phyloP scores from a whole-genome alignment of 2,329 filamentous ascomycete genomes.

The Fusarium illudens region DNA sequence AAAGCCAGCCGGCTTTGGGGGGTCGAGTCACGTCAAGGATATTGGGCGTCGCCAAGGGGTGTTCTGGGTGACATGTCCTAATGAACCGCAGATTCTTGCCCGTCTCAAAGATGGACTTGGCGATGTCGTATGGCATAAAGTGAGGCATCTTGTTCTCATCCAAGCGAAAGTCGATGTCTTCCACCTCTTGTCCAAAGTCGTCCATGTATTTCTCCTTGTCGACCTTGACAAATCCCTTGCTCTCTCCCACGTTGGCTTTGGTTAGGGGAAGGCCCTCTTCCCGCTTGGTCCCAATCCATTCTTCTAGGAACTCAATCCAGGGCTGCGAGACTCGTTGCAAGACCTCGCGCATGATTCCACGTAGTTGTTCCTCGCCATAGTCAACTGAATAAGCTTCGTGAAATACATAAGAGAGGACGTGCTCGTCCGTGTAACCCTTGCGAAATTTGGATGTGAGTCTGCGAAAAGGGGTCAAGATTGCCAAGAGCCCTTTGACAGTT shows the following conservation, averaged over 20 bases:
- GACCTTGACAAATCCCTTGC: slow-evolving; percentile 68
- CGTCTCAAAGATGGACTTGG: slow-evolving; percentile 78
- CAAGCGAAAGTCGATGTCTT: slow-evolving; percentile 69
- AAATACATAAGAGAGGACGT: slow-evolving; percentile 69
- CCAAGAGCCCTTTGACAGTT: slow-evolving; percentile 55
- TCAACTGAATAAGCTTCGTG: slow-evolving; percentile 70
- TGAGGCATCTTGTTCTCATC: slow-evolving; percentile 72
- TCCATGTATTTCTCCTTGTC: slow-evolving; percentile 64
- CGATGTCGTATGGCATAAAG: slow-evolving; percentile 76
- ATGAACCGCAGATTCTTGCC: slow-evolving; percentile 80
- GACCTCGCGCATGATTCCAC: slow-evolving; percentile 72
- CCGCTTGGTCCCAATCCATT: slow-evolving; percentile 76
- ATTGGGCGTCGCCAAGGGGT: slow-evolving; percentile 69
- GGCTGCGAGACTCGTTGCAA: slow-evolving; percentile 69
- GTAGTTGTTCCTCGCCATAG: slow-evolving; percentile 68
- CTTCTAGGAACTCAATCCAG: slow-evolving; percentile 72
- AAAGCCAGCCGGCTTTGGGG: slow-evolving; percentile 72
- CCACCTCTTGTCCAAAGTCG: slow-evolving; percentile 65
- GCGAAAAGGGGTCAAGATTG: slow-evolving; percentile 62
- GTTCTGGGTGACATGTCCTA: slow-evolving; percentile 72
- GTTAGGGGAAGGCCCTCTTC: slow-evolving; percentile 65
- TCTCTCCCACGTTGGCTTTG: slow-evolving; percentile 54
- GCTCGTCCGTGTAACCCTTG: slow-evolving; percentile 62
- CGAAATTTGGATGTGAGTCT: slow-evolving; percentile 58
- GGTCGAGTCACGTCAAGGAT: slow-evolving; percentile 57